Base-by-base conservation (phyloP, 345 rosid genomes). In the Barbarea vulgaris region DNA sequence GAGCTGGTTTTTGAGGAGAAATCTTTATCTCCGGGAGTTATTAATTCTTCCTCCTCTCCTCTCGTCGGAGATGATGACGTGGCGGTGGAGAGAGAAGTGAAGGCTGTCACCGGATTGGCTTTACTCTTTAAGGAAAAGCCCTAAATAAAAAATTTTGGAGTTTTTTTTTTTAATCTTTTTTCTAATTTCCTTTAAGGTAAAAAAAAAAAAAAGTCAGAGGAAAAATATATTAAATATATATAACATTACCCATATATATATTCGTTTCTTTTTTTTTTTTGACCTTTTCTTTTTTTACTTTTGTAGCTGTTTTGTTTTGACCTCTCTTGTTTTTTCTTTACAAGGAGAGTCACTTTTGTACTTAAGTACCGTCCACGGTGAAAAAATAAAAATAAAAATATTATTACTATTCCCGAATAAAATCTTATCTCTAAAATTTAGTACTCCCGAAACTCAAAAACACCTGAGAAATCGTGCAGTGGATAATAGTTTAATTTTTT, bases 41-140 rank as follows among this genome's bases (percentile, higher is more conserved):
- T 21, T 72, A 7, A 56, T 37, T 27, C 77, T 61, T 66, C 75
- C 57, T 72, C 75, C 50, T 57, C 69, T 42, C 46, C 71, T 41
- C 14, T n/a, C 19, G 54, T 14, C 68, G 58, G 76, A 5, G 33
- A 70, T 39, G 64, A 44, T 79, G 80, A 70, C 66, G 68, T 80
- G 79, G 61, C 83, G 65, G 79, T 74, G 27, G 90, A 87, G 73
- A 85, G 81, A 70, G 86, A 91, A 71, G 74, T 84, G 70, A 87
- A 87, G 83, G 70, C 87, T 42, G 95, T 94, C 78, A 91, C 96
- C 76, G 96, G 96, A 71, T 84, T 94, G 69, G 97, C 96, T 74
- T 87, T 87, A 58, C 92, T 94, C n/a, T 84, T 94, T 25, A 84
- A 81, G 66, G 89, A 86, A 84, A 87, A 82, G 62, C 81, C 90